A percentile compares a stretch with the other conserved stretches of the same genome.
Conservation (phyloP, 2,329 filamentous ascomycete species). For the Curvularia eragrostidis region DNA sequence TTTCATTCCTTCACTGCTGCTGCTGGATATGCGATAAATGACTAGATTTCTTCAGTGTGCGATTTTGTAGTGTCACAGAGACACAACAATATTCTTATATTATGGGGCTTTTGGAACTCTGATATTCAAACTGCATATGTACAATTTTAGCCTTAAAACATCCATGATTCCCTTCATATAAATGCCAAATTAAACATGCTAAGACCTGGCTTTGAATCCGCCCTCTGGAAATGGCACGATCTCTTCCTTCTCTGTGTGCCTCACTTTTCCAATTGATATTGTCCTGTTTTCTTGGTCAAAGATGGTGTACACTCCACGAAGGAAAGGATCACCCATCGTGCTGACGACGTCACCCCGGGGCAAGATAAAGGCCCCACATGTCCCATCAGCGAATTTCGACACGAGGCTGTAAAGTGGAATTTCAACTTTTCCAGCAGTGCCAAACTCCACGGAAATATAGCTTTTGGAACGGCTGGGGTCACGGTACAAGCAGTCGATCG, state of each 20-base stretch:
- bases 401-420: background rate
- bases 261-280: background rate
- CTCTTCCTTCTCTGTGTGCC: background rate
- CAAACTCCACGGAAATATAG: background rate
- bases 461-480: background rate
- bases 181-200: no score
- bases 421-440: background rate
- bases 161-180: no score
- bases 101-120: no score
- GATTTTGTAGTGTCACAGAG: no score
- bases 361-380: background rate
- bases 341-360: background rate
- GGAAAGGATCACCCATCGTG: background rate
- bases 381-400: background rate
- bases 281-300: background rate
- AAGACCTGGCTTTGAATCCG: no score
- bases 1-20: no score
- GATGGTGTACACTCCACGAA: background rate
- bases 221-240: background rate
- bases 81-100: no score
- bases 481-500: background rate
- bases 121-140: no score
- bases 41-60: no score
- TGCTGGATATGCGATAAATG: no score
- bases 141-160: no score